phyloP scores from a whole-genome alignment of 2,329 filamentous ascomycete species.

The Tolypocladium album region DNA sequence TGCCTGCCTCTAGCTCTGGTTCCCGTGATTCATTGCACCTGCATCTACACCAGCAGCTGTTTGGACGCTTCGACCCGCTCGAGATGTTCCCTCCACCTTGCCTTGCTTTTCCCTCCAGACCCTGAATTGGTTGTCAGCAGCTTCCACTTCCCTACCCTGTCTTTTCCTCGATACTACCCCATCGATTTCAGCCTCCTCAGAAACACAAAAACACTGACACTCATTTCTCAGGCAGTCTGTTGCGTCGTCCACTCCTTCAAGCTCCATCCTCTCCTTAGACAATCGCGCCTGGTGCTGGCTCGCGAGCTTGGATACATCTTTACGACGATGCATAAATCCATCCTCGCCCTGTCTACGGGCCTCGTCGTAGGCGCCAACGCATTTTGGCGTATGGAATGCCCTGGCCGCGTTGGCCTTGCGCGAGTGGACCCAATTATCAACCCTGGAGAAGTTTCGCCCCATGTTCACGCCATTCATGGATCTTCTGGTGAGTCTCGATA shows the following conservation, averaged over 20 bases:
- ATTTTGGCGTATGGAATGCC: slow-evolving; percentile 89
- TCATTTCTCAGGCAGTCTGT: slow-evolving; percentile 18
- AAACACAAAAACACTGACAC: slow-evolving; percentile 7
- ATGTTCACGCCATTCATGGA: slow-evolving; percentile 68
- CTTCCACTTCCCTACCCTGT: neutral
- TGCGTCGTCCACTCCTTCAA: slow-evolving; percentile 23
- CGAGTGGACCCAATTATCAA: slow-evolving; percentile 70
- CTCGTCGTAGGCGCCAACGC: slow-evolving; percentile 39
- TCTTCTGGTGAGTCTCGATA: slow-evolving; percentile 55
- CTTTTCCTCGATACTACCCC: neutral
- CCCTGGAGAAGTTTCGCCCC: slow-evolving; percentile 45
- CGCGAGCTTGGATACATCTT: slow-evolving; percentile 14
- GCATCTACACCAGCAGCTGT: neutral
- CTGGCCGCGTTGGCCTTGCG: slow-evolving; percentile 55
- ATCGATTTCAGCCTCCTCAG: neutral
- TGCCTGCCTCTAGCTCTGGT: neutral
- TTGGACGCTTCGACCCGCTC: neutral
- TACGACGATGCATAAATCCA: slow-evolving; percentile 21
- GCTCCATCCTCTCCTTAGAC: slow-evolving; percentile 1
- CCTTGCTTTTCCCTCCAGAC: neutral
- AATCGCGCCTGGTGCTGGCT: slow-evolving; percentile 3
- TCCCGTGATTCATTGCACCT: neutral
- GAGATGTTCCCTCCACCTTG: neutral
- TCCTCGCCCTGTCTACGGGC: slow-evolving; percentile 19
- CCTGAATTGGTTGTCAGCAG: neutral